Conservation (phyloP, 225 moss, liverwort and hornwort species). For the Sphagnum tenellum region DNA sequence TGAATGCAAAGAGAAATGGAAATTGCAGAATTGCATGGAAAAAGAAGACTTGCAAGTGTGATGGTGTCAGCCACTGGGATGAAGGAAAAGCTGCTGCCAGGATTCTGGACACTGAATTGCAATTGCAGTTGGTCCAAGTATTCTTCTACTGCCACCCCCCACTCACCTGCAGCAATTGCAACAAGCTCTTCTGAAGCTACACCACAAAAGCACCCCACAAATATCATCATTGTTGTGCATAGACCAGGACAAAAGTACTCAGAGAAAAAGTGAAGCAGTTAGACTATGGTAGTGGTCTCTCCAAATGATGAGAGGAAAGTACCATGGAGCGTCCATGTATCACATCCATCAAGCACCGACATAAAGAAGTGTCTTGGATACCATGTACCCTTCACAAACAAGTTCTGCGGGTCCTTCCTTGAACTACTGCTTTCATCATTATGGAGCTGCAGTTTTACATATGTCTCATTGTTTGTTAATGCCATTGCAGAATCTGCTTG, state of each 20-base stretch:
- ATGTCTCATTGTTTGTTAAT: constrained; percentile 18
- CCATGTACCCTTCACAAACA: constrained; percentile 26
- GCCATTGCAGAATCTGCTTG: not conserved
- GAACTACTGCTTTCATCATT: not conserved
- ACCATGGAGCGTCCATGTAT: constrained; percentile 27
- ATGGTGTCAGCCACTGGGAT: not conserved
- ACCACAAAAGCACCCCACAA: not conserved
- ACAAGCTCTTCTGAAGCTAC: constrained; percentile 21
- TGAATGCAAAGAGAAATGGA: too few species aligned
- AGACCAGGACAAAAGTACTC: not conserved
- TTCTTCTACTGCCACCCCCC: constrained; percentile 12
- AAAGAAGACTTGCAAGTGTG: constrained; percentile 46
- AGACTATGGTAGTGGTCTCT: too few species aligned
- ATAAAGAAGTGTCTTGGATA: constrained; percentile 27
- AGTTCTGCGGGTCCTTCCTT: not conserved
- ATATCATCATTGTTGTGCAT: not conserved
- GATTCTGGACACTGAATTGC: constrained; percentile 15
- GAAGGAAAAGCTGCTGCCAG: constrained; percentile 12
- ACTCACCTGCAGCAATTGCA: constrained; percentile 1
- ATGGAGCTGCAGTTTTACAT: constrained; percentile 15
- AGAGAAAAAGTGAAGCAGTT: too few species aligned
- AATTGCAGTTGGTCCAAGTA: constrained; percentile 17
- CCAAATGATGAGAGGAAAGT: not conserved
- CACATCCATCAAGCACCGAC: constrained; percentile 14
- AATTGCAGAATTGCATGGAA: constrained; percentile 20